A percentile compares a stretch with the other conserved stretches of the same genome.
These are phyloP conservation scores for Pichia sp. DNA, from an alignment of 1,139 yeast species.

Conservation along the genomic window DNA sequence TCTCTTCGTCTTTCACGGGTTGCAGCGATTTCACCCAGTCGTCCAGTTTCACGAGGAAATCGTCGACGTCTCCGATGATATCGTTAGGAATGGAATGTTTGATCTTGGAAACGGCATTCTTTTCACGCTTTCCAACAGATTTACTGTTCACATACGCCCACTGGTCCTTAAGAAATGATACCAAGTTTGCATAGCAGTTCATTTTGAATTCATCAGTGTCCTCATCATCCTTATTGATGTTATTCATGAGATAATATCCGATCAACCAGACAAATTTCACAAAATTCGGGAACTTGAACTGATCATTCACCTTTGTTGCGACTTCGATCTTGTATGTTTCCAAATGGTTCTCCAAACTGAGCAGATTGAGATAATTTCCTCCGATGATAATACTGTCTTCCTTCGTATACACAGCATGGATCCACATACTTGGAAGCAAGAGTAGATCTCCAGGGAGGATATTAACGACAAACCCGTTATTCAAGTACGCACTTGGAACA, in stretches of 20 bases:
- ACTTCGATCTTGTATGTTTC: conserved; percentile 61
- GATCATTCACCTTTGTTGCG: conserved; percentile 68
- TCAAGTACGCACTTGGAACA: conserved; percentile 31
- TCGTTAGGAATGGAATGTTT: conserved; percentile 25
- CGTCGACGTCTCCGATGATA: conserved; percentile 39
- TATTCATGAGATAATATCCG: conserved; percentile 42
- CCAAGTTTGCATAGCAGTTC: conserved; percentile 19
- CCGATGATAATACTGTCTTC: conserved; percentile 80
- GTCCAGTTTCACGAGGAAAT: conserved; percentile 38
- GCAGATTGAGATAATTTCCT: conserved; percentile 75
- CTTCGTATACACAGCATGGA: conserved; percentile 87
- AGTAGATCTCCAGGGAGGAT: conserved; percentile 70
- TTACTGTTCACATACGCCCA: conserved; percentile 17
- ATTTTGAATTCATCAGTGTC: too few species aligned
- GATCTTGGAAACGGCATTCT: conserved; percentile 18
- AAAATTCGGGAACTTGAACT: conserved; percentile 78
- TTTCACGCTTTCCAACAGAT: conserved; percentile 17
- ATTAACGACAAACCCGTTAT: conserved; percentile 62
- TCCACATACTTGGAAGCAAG: conserved; percentile 91
- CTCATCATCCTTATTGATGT: too few species aligned
- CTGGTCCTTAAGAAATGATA: conserved; percentile 27
- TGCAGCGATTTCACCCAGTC: conserved; percentile 24
- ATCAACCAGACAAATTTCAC: conserved; percentile 69
- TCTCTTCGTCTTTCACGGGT: background rate
- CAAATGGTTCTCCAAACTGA: conserved; percentile 63